These are phyloP conservation scores for Botrytis fragariae DNA, from an alignment of 2,329 filamentous ascomycete genomes.

Conservation along the genomic window DNA sequence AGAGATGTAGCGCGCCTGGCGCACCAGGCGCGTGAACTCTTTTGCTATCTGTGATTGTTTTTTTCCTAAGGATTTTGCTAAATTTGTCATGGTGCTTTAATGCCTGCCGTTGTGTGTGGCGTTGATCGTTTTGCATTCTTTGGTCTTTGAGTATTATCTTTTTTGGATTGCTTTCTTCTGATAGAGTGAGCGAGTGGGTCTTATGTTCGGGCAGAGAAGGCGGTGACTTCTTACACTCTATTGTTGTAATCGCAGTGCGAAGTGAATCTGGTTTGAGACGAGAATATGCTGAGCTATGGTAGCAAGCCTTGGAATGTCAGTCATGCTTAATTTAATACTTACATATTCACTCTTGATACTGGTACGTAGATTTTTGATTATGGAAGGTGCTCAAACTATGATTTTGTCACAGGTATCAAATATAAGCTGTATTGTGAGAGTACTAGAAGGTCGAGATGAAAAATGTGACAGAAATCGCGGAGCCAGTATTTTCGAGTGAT, in stretches of 20 bases:
- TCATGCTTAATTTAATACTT: background rate
- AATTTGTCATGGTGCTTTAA: background rate
- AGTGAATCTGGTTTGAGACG: background rate
- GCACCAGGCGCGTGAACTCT: background rate
- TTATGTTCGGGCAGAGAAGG: background rate
- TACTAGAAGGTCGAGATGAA: background rate
- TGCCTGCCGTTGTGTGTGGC: background rate
- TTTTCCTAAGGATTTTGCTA: too few relatives aligned
- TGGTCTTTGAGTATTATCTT: background rate
- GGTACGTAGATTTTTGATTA: background rate
- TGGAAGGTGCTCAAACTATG: background rate
- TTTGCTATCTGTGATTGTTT: background rate
- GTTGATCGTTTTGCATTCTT: background rate
- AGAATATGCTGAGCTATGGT: background rate
- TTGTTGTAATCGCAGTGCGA: background rate
- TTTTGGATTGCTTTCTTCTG: background rate
- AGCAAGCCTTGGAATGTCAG: background rate
- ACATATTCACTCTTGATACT: background rate
- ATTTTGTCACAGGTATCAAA: background rate
- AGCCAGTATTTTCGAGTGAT: background rate
- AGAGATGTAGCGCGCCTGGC: background rate
- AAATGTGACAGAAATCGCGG: background rate
- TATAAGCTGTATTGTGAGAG: background rate
- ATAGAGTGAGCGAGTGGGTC: background rate
- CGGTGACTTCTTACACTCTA: background rate